Base-by-base conservation (phyloP, 2,329 filamentous ascomycete species). In the Ustilaginoidea virens region DNA sequence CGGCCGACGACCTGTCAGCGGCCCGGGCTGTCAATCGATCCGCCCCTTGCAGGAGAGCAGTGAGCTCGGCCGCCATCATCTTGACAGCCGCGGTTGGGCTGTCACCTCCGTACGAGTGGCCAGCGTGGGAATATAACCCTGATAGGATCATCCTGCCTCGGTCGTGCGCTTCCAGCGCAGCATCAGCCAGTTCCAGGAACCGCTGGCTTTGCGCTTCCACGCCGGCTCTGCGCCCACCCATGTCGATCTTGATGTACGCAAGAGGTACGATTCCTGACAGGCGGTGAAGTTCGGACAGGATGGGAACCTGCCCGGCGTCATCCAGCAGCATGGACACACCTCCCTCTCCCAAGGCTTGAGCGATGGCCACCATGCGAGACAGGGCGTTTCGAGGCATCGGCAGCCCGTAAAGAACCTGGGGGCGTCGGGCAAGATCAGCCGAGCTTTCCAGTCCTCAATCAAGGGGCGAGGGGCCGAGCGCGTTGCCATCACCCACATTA, bases 241-340 rank as follows among this genome's bases (percentile, higher is more conserved):
- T 74, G 46, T 87, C 79, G 22, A 87, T 67, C 42, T 86, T 86
- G 42, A 86, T 56, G 43, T 74, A 80, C 10, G 80, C 56, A 1
- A 58, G 60, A 3, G 73, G 66, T 2, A 54, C 47, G 26, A 56
- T 52, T 11, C 61, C 64, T 2, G 59, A 56, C 2, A 52, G 40
- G 4, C 48, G 42, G 23, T 57, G 52, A 5, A 62, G 44, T 1
- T 53, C 43, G n/a, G 69, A 49, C 5, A 61, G 51, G 21, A 51
- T 38, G 2, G 57, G 45, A 3, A 81, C 47, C 45, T 82, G 77
- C 8, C 60, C 58, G 0, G 62, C 55, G 46, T 85, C 69, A 47
- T 90, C 80, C 30, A 85, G 58, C 44, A 87, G 69, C 4, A 85
- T 56, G 10, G 67, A 64, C 12, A 86, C 49, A 8, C 61, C 61